Conservation (phyloP, 805 yeast species). For the Pichia nanzhaoensis region DNA sequence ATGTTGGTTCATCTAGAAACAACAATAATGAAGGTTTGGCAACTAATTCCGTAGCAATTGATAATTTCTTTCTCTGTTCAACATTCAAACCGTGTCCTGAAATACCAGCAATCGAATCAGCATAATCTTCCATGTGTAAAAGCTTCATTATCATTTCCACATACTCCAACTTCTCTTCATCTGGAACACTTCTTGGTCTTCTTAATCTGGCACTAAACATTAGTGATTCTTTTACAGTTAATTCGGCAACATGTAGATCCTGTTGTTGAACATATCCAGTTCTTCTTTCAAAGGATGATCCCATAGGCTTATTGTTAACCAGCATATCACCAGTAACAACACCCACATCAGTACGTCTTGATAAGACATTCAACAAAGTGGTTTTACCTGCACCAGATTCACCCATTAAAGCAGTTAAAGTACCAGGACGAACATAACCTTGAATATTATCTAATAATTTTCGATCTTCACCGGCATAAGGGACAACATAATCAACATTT, state of each 20-base stretch:
- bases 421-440: constrained; percentile 46
- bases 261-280: constrained; percentile 56
- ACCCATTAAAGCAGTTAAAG: constrained; percentile 56
- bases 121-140: constrained; percentile 37
- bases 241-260: constrained; percentile 43
- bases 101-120: constrained; percentile 45
- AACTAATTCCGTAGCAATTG: constrained; percentile 52
- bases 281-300: constrained; percentile 44
- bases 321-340: constrained; percentile 50
- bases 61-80: constrained; percentile 47
- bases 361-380: constrained; percentile 46
- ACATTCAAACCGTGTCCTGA: constrained; percentile 46
- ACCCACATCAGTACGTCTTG: constrained; percentile 46
- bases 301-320: constrained; percentile 45
- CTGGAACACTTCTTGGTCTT: constrained; percentile 35
- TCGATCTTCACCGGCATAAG: constrained; percentile 36
- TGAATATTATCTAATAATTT: constrained; percentile 38
- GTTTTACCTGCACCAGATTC: constrained; percentile 64
- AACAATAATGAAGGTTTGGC: constrained; percentile 48
- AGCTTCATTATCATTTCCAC: constrained; percentile 36
- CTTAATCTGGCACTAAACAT: constrained; percentile 44
- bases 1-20: constrained; percentile 56
- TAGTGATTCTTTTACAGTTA: constrained; percentile 47
- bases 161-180: constrained; percentile 36
- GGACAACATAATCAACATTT: constrained; percentile 51